phyloP scores from a whole-genome alignment of 1,284 basidiomycete species.

The Tilletiopsis washingtonensis region DNA sequence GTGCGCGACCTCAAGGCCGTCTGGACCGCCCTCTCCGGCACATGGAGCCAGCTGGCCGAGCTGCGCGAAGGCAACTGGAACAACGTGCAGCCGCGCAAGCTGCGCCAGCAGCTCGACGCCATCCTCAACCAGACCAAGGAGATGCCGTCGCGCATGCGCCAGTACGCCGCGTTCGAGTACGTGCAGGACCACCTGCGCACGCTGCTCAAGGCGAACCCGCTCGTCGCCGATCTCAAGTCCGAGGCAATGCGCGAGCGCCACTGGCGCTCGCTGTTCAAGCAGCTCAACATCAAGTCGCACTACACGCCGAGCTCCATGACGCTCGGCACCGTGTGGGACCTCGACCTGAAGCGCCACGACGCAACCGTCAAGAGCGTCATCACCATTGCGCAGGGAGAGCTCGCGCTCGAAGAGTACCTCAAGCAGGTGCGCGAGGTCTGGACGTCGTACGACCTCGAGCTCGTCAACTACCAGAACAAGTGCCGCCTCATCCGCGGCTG shows the following conservation, averaged over 20 bases:
- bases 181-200: conserved; percentile 83
- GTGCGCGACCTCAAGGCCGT: conserved; percentile 91
- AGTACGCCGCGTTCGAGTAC: conserved; percentile 97
- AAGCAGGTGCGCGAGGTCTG: conserved; percentile 79
- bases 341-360: conserved; percentile 92
- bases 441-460: conserved; percentile 89
- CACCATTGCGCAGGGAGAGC: conserved; percentile 91
- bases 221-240: conserved; percentile 87
- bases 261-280: conserved; percentile 96
- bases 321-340: conserved; percentile 90
- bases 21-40: conserved; percentile 95
- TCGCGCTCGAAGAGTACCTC: conserved; percentile 51
- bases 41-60: conserved; percentile 89
- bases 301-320: conserved; percentile 65
- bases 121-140: conserved; percentile 85
- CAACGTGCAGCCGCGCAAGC: conserved; percentile 75
- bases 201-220: conserved; percentile 77
- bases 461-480: conserved; percentile 98
- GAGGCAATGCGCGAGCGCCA: conserved; percentile 96
- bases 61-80: conserved; percentile 83
- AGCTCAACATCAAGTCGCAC: conserved; percentile 54
- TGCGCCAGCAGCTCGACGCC: conserved; percentile 85
- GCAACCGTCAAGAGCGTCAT: conserved; percentile 84
- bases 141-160: conserved; percentile 97
- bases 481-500: conserved; percentile 83